Evolutionary conservation across 306 rosid species (phyloP), one percentile per base, ranked within the genome.

Genomic region (Begonia fuchsioides): DNA sequence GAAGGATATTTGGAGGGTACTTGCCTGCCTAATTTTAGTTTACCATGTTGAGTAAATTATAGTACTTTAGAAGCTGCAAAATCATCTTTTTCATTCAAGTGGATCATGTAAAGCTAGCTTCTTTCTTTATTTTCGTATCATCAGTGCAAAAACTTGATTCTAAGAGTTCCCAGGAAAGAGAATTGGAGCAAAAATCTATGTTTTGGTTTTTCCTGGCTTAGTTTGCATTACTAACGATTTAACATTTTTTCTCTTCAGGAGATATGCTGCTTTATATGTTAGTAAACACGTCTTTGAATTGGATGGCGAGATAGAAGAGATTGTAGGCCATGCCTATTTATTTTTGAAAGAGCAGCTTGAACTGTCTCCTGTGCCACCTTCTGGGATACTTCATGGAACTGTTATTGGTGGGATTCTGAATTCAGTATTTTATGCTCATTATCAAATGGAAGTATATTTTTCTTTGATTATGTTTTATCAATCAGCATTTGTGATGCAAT

Each of bases 361-460:
- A 44, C 72, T 63, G 53, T 59, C 90, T 13, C 17, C 51, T 32
- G 60, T 70, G 79, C 77, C 80, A 10, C 78, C 81, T 53, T 85
- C 79, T 15, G 85, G 86, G 63, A 76, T 86, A 47, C 83, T 82
- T 56, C 90, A 86, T 9, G 94, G 90, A 70, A 82, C 81, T 71
- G 60, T 82, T 38, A 82, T 86, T 54, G 93, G 96, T 81, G 1
- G 39, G 62, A 2, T 47, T 32, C 35, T 26, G 35, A 26, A 26
- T 26, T 4, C 35, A 1, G 35, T 26, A 4, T 26, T 26, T 26
- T 26, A 26, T 26, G 35, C 55, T 35, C 50, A 12, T 39, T 51
- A 32, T 39, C 9, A 15, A 1, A 43, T 38, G 4, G 8, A 26
- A 2, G 32, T 18, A 19, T 44, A 15, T 44, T 55, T 6, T 43